Conservation (phyloP, 768 basidiomycete genomes). For the Lentinula edodes region DNA sequence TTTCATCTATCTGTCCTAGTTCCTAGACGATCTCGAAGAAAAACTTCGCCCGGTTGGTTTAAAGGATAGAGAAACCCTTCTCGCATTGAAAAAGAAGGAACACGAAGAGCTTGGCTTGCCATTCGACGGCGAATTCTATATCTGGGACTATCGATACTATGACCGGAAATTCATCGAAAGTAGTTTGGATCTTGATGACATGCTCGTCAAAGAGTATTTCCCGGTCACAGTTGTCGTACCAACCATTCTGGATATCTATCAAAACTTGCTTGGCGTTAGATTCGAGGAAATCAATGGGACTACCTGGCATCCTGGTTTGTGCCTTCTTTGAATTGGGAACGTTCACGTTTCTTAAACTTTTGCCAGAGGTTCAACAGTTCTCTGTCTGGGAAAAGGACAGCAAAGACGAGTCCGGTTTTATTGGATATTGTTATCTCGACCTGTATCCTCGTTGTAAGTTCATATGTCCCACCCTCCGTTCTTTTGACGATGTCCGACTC, state of each 20-base stretch:
- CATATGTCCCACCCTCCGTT: not conserved
- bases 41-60: constrained; percentile 70
- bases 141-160: constrained; percentile 84
- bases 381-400: constrained; percentile 81
- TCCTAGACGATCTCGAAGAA: constrained; percentile 68
- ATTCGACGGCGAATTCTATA: constrained; percentile 68
- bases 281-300: constrained; percentile 60
- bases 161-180: constrained; percentile 64
- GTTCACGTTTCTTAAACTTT: not conserved
- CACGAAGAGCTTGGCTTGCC: constrained; percentile 52
- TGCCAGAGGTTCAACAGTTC: constrained; percentile 73
- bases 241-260: constrained; percentile 78
- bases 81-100: constrained; percentile 73
- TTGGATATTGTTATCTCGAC: constrained; percentile 86
- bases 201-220: constrained; percentile 84
- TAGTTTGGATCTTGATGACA: constrained; percentile 66
- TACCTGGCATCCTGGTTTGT: constrained; percentile 76
- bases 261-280: constrained; percentile 70
- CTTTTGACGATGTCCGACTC: not conserved
- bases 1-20: constrained; percentile 33
- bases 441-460: constrained; percentile 72
- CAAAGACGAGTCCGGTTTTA: constrained; percentile 62
- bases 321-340: not conserved
- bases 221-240: constrained; percentile 81
- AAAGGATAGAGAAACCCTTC: constrained; percentile 61